Evolutionary conservation across 345 rosid genomes (phyloP), one percentile per base, ranked within the genome.

Genomic region (Gynandropsis gynandra): DNA sequence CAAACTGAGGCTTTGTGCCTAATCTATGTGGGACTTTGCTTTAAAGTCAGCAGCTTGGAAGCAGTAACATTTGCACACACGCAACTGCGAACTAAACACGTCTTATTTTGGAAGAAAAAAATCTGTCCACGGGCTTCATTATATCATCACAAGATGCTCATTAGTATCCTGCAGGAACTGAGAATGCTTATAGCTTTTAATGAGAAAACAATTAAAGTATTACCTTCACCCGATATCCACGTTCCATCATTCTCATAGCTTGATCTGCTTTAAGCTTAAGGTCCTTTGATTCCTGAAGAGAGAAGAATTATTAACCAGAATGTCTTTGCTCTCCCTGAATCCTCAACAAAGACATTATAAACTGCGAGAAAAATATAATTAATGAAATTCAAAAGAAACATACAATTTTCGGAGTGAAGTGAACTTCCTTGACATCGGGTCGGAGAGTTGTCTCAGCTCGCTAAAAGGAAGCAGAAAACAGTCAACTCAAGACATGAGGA

Each of bases 151-250:
- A n/a, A n/a, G n/a, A n/a, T n/a, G n/a, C n/a, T n/a, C n/a, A n/a
- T n/a, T n/a, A n/a, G 19, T 35, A 21, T 29, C 14, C 20, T 13
- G 51, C 31, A 55, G 32, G 41, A 46, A 14, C n/a, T 37, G 17
- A 41, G 5, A 3, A 14, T 46, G 17, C 1, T 12, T 15, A 24
- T 8, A 4, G 20, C 5, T 32, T 27, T 21, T 29, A 10, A 55
- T 9, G 48, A 32, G 39, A 37, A 52, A 33, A 16, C 34, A 34
- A 42, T 32, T 4, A 17, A 16, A 31, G 24, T 10, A 33, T 16
- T 78, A 89, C 97, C 97, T 83, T 89, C 60, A 89, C 96, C 35
- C 90, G 78, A 48, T 89, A 89, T 42, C 97, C 96, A 35, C 73
- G 76, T 57, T 89, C 87, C 76, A 86, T 71, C 64, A 86, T 61